These are phyloP conservation scores for Trichoderma sp. DNA, from an alignment of 2,329 filamentous ascomycete species.

Conservation along the genomic window DNA sequence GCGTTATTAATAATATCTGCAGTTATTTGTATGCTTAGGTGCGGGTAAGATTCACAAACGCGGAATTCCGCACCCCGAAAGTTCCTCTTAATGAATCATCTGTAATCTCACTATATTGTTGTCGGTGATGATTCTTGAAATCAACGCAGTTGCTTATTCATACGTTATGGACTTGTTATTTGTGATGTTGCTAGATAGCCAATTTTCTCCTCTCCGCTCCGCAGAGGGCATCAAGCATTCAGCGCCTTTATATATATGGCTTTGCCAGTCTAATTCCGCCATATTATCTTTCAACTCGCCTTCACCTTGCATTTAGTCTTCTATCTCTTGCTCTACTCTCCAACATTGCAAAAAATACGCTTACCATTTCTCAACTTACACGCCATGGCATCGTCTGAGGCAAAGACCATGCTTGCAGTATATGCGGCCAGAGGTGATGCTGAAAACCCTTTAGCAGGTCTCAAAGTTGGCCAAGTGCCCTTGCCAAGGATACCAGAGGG, in stretches of 20 bases:
- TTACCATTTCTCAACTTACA: background rate
- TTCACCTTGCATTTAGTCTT: background rate
- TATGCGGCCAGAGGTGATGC: constrained; percentile 1
- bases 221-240: background rate
- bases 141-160: background rate
- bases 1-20: background rate
- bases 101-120: background rate
- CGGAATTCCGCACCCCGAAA: background rate
- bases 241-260: background rate
- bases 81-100: background rate
- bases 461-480: constrained; percentile 1
- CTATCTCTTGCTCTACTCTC: background rate
- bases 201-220: background rate
- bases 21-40: background rate
- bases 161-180: rapidly evolving
- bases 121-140: background rate
- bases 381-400: background rate
- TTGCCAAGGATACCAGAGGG: background rate
- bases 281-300: background rate
- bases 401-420: constrained; percentile 7
- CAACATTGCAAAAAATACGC: background rate
- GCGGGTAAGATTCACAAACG: background rate
- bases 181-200: background rate
- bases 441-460: background rate
- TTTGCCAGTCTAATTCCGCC: background rate